phyloP scores from a whole-genome alignment of 768 basidiomycete genomes.

The Podaxis pistillaris region DNA sequence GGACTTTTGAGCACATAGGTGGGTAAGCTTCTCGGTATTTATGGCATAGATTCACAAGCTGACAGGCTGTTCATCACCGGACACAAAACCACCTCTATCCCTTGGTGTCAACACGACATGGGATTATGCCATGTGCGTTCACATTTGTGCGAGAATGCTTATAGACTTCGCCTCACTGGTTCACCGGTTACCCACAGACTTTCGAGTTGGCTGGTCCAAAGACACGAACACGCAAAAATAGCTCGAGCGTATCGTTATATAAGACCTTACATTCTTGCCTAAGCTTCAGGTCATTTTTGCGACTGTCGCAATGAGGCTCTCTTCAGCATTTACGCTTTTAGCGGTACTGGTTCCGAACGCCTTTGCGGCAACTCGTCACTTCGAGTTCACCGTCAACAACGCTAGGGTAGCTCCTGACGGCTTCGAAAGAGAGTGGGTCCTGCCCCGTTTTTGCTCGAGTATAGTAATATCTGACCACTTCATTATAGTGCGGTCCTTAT shows the following conservation, averaged over 20 bases:
- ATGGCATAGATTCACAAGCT: slow-evolving; percentile 1
- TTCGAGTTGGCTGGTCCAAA: neutral
- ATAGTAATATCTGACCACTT: neutral
- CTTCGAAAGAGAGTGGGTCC: slow-evolving; percentile 27
- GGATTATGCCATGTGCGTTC: slow-evolving; percentile 1
- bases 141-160: slow-evolving; percentile 7
- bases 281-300: neutral
- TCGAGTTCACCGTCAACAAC: slow-evolving; percentile 37
- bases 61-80: neutral
- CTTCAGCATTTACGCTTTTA: neutral
- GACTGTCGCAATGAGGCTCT: slow-evolving; percentile 1
- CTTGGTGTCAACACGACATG: neutral
- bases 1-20: slow-evolving; percentile 7
- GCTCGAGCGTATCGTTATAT: neutral
- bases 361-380: neutral
- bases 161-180: neutral
- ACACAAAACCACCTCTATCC: neutral
- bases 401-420: slow-evolving; percentile 48
- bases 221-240: slow-evolving; percentile 6
- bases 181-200: neutral
- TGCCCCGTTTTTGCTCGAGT: neutral
- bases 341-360: neutral
- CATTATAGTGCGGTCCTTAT: slow-evolving; percentile 11
- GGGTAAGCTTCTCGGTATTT: slow-evolving; percentile 2
- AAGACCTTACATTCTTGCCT: neutral